These are phyloP conservation scores for Kodamaea hsintzibuensis DNA, from an alignment of 805 yeast genomes.

Conservation along the genomic window DNA sequence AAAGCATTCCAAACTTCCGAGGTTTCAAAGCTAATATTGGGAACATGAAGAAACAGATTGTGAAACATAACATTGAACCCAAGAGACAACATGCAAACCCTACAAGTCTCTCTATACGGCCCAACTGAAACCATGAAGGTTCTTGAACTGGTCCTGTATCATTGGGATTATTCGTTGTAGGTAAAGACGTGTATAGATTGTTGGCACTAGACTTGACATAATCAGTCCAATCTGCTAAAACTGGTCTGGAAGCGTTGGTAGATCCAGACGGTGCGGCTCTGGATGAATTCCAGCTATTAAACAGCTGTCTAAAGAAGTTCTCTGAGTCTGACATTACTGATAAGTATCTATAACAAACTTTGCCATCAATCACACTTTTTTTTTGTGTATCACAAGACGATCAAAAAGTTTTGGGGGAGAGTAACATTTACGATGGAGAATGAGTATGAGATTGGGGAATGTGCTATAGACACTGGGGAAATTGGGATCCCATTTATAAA, in stretches of 20 bases:
- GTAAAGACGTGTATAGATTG: constrained; percentile 64
- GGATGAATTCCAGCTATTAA: constrained; percentile 30
- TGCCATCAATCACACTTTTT: not conserved
- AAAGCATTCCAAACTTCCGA: constrained; percentile 81
- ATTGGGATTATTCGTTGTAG: constrained; percentile 47
- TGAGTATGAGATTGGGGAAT: too few species aligned
- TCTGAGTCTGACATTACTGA: constrained; percentile 31
- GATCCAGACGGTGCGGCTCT: constrained; percentile 10
- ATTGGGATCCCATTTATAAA: too few species aligned
- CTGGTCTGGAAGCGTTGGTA: constrained; percentile 21
- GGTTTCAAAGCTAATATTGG: constrained; percentile 91
- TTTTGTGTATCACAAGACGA: constrained; percentile 4
- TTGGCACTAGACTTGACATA: constrained; percentile 46
- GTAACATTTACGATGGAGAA: too few species aligned
- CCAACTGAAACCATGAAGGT: constrained; percentile 73
- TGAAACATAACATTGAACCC: constrained; percentile 80
- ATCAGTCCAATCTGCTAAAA: constrained; percentile 44
- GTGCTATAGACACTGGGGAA: too few species aligned
- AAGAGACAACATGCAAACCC: constrained; percentile 76
- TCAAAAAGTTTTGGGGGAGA: not conserved
- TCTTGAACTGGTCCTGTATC: constrained; percentile 45
- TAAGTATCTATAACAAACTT: not conserved
- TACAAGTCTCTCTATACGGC: constrained; percentile 77
- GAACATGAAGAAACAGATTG: constrained; percentile 76
- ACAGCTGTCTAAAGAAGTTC: constrained; percentile 34